These are phyloP conservation scores for Penicillium sp. DNA, from an alignment of 2,329 filamentous ascomycete genomes.

Conservation along the genomic window DNA sequence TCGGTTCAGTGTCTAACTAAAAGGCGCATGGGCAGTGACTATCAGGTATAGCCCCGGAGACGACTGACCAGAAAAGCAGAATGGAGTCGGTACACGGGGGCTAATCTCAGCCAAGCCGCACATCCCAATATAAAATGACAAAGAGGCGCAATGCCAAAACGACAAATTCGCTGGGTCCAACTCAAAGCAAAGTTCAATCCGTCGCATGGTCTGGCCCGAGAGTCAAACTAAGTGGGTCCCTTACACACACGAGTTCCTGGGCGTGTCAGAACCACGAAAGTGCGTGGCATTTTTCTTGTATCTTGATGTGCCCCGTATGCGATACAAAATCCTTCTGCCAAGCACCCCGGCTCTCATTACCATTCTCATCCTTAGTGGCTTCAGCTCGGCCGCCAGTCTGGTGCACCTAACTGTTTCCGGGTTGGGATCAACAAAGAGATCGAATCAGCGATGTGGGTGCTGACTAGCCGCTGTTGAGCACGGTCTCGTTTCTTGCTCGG, in stretches of 20 bases:
- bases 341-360: slow-evolving; percentile 4
- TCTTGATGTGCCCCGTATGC: background rate
- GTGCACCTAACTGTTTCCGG: slow-evolving; percentile 10
- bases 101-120: background rate
- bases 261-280: background rate
- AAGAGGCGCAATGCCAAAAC: background rate
- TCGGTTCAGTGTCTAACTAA: background rate
- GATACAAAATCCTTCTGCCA: slow-evolving; percentile 12
- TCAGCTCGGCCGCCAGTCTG: background rate
- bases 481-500: background rate
- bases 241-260: slow-evolving; percentile 12
- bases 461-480: slow-evolving; percentile 1
- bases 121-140: slow-evolving; percentile 4
- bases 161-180: background rate
- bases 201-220: slow-evolving; percentile 26
- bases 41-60: background rate
- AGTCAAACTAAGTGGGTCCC: slow-evolving; percentile 17
- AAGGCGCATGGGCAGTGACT: background rate
- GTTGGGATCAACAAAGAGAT: slow-evolving; percentile 14
- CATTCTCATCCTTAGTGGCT: slow-evolving; percentile 4
- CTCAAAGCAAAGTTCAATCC: slow-evolving; percentile 21
- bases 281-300: slow-evolving; percentile 10
- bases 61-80: background rate
- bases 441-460: slow-evolving; percentile 6
- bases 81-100: background rate